Percentiles rank a stretch among this genome's conserved stretches.
These are phyloP conservation scores for Penicillium cataractarum DNA, from an alignment of 495 filamentous ascomycete genomes.

Conservation along the genomic window DNA sequence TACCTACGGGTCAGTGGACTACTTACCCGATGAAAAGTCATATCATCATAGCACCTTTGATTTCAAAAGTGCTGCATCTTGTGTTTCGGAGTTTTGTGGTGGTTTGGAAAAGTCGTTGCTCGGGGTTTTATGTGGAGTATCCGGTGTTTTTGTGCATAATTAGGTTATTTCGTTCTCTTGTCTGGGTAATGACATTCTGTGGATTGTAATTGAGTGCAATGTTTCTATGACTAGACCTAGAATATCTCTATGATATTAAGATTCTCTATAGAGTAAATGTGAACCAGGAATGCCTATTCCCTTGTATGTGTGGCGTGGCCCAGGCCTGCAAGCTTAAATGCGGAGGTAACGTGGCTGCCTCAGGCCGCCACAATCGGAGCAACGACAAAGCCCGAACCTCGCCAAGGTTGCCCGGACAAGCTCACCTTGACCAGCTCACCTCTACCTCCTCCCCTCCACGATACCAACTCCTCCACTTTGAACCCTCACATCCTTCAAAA, in stretches of 20 bases:
- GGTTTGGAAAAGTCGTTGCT: neutral
- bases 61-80: no score
- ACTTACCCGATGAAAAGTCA: neutral
- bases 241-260: no score
- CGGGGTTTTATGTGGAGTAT: neutral
- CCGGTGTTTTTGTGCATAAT: neutral
- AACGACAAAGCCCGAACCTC: conserved; percentile 21
- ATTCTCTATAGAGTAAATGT: neutral
- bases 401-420: conserved; percentile 12
- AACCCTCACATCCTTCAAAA: conserved; percentile 24
- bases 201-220: neutral
- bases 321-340: neutral
- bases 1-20: neutral
- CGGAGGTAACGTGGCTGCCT: conserved; percentile 23
- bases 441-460: conserved; percentile 15
- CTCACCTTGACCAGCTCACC: conserved; percentile 20
- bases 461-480: conserved; percentile 1
- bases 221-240: no score
- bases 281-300: neutral
- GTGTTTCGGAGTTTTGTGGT: neutral
- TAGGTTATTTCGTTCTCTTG: neutral
- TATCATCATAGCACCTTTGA: neutral
- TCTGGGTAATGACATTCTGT: conserved; percentile 2
- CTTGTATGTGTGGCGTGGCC: neutral
- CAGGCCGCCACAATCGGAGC: conserved; percentile 28